phyloP scores from a whole-genome alignment of 805 yeast genomes.

The Candida mattraensis region DNA sequence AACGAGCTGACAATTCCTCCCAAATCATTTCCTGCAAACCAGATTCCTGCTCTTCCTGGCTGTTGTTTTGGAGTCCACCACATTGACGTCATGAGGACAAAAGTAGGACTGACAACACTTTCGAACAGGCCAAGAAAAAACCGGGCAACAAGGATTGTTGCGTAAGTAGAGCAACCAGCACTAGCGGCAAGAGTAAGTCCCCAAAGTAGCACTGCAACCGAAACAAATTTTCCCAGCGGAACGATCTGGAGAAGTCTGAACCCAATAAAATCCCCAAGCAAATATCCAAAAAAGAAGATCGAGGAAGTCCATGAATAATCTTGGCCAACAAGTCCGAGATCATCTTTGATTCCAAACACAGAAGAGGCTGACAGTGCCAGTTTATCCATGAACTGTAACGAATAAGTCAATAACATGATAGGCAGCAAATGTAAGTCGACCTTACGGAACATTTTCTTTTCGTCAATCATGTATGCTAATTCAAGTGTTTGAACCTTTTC shows the following conservation, averaged over 20 bases:
- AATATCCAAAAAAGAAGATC: slow-evolving; percentile 55
- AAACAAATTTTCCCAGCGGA: slow-evolving; percentile 54
- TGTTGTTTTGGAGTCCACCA: slow-evolving; percentile 54
- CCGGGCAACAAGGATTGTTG: slow-evolving; percentile 47
- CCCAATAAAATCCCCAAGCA: slow-evolving; percentile 54
- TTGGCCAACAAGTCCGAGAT: slow-evolving; percentile 46
- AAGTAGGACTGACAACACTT: slow-evolving; percentile 55
- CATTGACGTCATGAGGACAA: slow-evolving; percentile 54
- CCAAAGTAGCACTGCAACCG: slow-evolving; percentile 55
- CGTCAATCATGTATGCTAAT: too few species aligned
- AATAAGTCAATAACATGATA: slow-evolving; percentile 48
- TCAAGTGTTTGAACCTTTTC: too few species aligned
- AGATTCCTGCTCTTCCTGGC: slow-evolving; percentile 36
- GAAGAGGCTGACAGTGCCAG: slow-evolving; percentile 51
- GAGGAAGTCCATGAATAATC: slow-evolving; percentile 37
- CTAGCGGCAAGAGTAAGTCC: slow-evolving; percentile 59
- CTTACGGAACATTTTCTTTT: slow-evolving; percentile 33
- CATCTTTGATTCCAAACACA: slow-evolving; percentile 52
- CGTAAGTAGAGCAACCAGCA: slow-evolving; percentile 38
- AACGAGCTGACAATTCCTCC: slow-evolving; percentile 51
- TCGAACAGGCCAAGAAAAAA: slow-evolving; percentile 53
- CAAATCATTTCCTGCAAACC: slow-evolving; percentile 47
- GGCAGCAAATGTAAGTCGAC: slow-evolving; percentile 52
- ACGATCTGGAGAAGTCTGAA: slow-evolving; percentile 49
- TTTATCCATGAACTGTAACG: slow-evolving; percentile 56